Evolutionary conservation across 2,329 filamentous ascomycete species (phyloP), one percentile per base, ranked within the genome.

Genomic region (Ophiostoma australiae): DNA sequence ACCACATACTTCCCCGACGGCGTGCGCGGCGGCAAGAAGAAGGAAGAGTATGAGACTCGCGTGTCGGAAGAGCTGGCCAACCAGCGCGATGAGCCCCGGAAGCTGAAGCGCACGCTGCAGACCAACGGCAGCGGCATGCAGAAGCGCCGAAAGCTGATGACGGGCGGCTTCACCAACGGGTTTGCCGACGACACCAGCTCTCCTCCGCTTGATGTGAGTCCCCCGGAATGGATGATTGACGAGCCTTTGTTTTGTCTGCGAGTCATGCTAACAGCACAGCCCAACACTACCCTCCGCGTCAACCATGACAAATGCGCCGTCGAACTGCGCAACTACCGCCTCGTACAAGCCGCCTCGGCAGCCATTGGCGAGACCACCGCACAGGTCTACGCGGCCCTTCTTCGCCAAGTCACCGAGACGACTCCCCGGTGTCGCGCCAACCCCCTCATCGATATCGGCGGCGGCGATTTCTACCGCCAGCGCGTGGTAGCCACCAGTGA

Each of bases 291-390:
- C 48, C 83, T 98, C 68, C 88, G 90, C 37, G 84, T 97, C 70
- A 97, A 97, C 77, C 90, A 92, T 76, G 90, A 94, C 71, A 96
- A 94, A 79, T 92, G 93, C 72, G 83, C 90, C 7, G 91, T 97
- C 11, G 89, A 91, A 68, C 84, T 97, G 73, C 91, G 94, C 71
- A 97, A 93, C 76, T 86, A 90, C 74, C 87, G 89, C 27, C 87
- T 98, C 2, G 87, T 90, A 69, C 84, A 88, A n/a, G 86, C 93
- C 71, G 92, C 89, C 0, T 85, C 89, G 69, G 87, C 91, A 70
- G 84, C 86, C 41, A 85, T 95, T 27, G 91, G 93, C 65, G 84
- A 89, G 58, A 88, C 86, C 1, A 96, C 94, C 0, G 89, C 90
- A 0, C 85, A 90, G 72, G 88, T 98, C 1, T 98, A 97, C 77